A percentile compares a stretch with the other conserved stretches of the same genome.
These are phyloP conservation scores for Rubia peregrina DNA, from an alignment of 305 asterid genomes.

Conservation along the genomic window DNA sequence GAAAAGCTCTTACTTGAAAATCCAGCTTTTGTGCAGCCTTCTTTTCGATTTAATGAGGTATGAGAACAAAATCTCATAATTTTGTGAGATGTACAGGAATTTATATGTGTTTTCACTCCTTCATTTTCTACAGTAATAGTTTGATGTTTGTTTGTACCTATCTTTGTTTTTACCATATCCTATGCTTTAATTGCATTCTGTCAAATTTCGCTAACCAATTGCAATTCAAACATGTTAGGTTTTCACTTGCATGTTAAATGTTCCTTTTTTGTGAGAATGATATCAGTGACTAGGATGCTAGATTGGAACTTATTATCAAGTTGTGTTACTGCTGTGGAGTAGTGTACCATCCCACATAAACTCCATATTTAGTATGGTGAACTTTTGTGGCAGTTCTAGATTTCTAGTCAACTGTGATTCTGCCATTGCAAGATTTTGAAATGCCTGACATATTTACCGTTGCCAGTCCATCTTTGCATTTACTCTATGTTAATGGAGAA, in stretches of 20 bases:
- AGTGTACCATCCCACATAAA: too few species aligned
- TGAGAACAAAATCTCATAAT: conserved; percentile 13
- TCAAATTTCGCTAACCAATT: neutral
- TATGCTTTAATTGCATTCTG: neutral
- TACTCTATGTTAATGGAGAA: neutral
- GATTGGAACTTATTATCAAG: neutral
- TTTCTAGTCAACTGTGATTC: neutral
- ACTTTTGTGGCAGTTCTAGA: neutral
- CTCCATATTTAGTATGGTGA: neutral
- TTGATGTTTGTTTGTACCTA: neutral
- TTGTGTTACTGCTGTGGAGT: neutral
- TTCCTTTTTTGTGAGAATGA: neutral
- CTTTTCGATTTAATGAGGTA: conserved; percentile 93
- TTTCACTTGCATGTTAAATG: conserved; percentile 5
- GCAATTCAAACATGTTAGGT: neutral
- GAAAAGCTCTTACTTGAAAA: conserved; percentile 56
- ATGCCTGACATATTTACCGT: neutral
- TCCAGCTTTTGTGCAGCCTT: conserved; percentile 81
- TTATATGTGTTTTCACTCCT: neutral
- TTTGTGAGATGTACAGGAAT: neutral
- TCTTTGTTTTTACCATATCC: neutral
- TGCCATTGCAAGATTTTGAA: neutral
- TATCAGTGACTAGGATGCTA: neutral
- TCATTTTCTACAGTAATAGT: neutral
- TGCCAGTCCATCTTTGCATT: conserved; percentile 1